phyloP scores from a whole-genome alignment of 2,329 filamentous ascomycete species.

The Beauveria scarabaeidicola region DNA sequence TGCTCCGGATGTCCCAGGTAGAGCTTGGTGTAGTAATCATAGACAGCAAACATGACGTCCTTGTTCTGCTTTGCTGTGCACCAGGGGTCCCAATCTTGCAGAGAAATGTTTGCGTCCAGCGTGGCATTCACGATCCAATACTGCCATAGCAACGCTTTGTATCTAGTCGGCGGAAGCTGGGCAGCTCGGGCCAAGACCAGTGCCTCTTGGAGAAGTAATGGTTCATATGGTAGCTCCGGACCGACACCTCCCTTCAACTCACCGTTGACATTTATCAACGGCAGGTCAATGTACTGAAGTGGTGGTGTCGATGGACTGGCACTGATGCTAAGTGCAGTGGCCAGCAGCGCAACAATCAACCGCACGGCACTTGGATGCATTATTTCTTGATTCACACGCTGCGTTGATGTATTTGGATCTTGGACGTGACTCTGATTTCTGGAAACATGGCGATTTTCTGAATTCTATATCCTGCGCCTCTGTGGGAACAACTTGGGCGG shows the following conservation, averaged over 20 bases:
- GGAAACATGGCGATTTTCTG: not conserved
- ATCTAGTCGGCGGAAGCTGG: not conserved
- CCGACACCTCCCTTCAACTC: slow-evolving; percentile 1
- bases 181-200: not conserved
- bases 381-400: too few species aligned
- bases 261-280: not conserved
- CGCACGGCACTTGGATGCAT: not conserved
- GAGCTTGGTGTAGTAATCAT: slow-evolving; percentile 4
- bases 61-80: slow-evolving; percentile 1
- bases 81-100: slow-evolving; percentile 1
- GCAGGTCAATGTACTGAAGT: not conserved
- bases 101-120: not conserved
- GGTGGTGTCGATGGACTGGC: not conserved
- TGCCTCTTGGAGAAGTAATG: not conserved
- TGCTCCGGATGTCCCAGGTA: not conserved
- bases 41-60: not conserved
- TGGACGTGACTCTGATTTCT: not conserved
- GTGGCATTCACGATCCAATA: slow-evolving; percentile 6
- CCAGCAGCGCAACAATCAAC: not conserved
- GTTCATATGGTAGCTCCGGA: not conserved
- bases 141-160: not conserved
- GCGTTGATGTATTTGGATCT: not conserved
- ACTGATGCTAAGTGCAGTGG: not conserved
- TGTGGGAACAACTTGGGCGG: not conserved
- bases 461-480: not conserved